Evolutionary conservation across 352 stramenopile genomes (phyloP).

Genomic region (Phytopythium aichiense): DNA sequence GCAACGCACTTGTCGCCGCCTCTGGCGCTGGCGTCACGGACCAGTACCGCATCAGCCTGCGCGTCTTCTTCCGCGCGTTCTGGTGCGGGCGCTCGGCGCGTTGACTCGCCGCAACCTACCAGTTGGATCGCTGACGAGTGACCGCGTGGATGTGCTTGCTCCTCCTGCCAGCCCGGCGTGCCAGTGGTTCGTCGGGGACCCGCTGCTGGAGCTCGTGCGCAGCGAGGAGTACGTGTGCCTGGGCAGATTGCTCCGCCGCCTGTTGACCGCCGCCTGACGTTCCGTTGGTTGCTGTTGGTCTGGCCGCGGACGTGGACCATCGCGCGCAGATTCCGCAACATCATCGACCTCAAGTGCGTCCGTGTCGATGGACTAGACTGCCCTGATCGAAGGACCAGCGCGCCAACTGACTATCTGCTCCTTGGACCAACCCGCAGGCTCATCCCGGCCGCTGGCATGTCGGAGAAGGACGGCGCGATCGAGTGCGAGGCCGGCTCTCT

Average conservation of each 20-base stretch:
- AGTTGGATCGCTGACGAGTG: background rate
- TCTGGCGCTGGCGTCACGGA: constrained; percentile 15
- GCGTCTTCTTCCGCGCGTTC: constrained; percentile 72
- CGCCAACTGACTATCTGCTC: background rate
- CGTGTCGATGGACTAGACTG: background rate
- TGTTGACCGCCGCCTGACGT: background rate
- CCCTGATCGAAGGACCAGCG: no score
- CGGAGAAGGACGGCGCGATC: constrained; percentile 50
- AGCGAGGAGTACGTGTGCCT: constrained; percentile 42
- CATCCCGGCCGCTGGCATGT: constrained; percentile 68
- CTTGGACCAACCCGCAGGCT: constrained; percentile 26
- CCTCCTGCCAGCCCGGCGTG: constrained; percentile 55
- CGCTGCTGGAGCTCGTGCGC: constrained; percentile 63
- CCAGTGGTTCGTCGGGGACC: constrained; percentile 75
- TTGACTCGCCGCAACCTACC: no score
- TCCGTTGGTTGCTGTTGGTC: background rate
- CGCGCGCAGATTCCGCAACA: constrained; percentile 56
- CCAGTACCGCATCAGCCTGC: constrained; percentile 49
- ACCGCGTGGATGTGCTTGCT: background rate
- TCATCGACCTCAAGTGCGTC: constrained; percentile 60
- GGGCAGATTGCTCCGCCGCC: background rate
- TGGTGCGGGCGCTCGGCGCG: constrained; percentile 29
- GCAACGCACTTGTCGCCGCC: constrained; percentile 3
- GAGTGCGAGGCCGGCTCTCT: constrained; percentile 55
- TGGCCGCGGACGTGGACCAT: background rate